A percentile compares a stretch with the other conserved stretches of the same genome.
phyloP scores from a whole-genome alignment of 1,139 yeast species.

The Scheffersomyces lignicola region DNA sequence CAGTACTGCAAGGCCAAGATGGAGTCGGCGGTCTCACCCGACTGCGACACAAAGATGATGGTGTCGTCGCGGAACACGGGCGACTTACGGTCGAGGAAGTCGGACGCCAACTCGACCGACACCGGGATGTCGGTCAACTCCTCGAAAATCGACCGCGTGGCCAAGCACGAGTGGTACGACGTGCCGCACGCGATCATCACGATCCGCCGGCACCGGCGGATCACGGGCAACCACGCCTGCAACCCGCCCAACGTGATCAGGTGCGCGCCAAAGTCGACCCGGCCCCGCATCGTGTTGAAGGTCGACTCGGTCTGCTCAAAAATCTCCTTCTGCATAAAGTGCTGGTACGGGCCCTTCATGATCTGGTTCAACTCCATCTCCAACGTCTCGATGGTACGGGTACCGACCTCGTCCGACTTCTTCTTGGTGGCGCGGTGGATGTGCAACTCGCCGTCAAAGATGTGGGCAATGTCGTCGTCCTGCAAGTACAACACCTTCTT shows the following conservation, averaged over 20 bases:
- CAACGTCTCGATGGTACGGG: slow-evolving; percentile 92
- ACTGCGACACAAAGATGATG: slow-evolving; percentile 95
- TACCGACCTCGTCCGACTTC: slow-evolving; percentile 87
- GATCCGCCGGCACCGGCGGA: slow-evolving; percentile 92
- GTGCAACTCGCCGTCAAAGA: slow-evolving; percentile 96
- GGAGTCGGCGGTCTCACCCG: slow-evolving; percentile 99
- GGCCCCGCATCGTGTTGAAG: slow-evolving; percentile 98
- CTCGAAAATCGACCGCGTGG: slow-evolving; percentile 94
- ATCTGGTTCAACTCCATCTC: slow-evolving; percentile 97
- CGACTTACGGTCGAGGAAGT: slow-evolving; percentile 90
- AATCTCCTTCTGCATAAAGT: slow-evolving; percentile 98
- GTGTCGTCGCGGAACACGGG: slow-evolving; percentile 99
- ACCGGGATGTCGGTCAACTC: slow-evolving; percentile 97
- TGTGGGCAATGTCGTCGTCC: slow-evolving; percentile 98
- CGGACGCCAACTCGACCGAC: slow-evolving; percentile 94
- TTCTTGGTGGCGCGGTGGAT: slow-evolving; percentile 89
- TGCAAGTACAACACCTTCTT: slow-evolving; percentile 94
- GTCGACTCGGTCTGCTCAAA: slow-evolving; percentile 98
- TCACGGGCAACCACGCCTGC: slow-evolving; percentile 78
- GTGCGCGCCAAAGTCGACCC: slow-evolving; percentile 85
- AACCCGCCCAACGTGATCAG: slow-evolving; percentile 88
- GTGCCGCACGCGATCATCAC: slow-evolving; percentile 99
- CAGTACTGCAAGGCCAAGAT: slow-evolving; percentile 95
- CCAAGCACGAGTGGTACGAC: slow-evolving; percentile 96
- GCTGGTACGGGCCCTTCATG: slow-evolving; percentile 95